phyloP scores from a whole-genome alignment of 371 early-diverging fungal species.

The Mucor racemosus region DNA sequence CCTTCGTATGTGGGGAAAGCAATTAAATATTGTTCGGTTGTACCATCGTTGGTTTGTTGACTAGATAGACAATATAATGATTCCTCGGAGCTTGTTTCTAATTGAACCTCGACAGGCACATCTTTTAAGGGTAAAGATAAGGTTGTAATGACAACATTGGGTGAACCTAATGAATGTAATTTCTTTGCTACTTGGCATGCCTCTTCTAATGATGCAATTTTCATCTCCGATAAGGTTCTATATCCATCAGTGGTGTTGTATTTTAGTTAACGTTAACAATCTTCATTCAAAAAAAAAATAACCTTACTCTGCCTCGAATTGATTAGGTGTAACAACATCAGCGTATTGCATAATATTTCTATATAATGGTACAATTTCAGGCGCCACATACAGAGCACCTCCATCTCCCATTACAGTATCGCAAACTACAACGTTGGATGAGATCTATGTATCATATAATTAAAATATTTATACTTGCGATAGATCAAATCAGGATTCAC shows the following conservation, averaged over 20 bases:
- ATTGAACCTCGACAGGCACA: conserved; percentile 37
- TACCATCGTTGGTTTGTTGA: conserved; percentile 19
- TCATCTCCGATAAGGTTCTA: conserved; percentile 67
- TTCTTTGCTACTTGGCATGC: conserved; percentile 58
- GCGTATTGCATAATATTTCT: conserved; percentile 65
- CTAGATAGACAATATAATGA: conserved; percentile 50
- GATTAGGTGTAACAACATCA: conserved; percentile 89
- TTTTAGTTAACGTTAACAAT: too few species aligned
- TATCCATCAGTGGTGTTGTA: too few species aligned
- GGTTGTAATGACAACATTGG: conserved; percentile 80
- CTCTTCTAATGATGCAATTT: conserved; percentile 55
- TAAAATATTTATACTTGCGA: conserved; percentile 38
- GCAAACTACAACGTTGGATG: conserved; percentile 59
- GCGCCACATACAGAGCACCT: conserved; percentile 82
- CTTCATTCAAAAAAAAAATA: too few species aligned
- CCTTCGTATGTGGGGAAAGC: conserved; percentile 77
- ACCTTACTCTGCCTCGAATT: conserved; percentile 86
- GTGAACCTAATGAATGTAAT: conserved; percentile 73
- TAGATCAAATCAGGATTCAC: conserved; percentile 53
- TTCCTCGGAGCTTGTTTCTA: conserved; percentile 18
- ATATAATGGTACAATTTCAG: conserved; percentile 82
- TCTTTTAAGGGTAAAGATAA: conserved; percentile 43
- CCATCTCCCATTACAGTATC: conserved; percentile 96
- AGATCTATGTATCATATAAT: neutral
- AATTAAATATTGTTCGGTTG: conserved; percentile 61